These are phyloP conservation scores for Fusarium penzigii DNA, from an alignment of 2,329 filamentous ascomycete genomes.

Conservation along the genomic window DNA sequence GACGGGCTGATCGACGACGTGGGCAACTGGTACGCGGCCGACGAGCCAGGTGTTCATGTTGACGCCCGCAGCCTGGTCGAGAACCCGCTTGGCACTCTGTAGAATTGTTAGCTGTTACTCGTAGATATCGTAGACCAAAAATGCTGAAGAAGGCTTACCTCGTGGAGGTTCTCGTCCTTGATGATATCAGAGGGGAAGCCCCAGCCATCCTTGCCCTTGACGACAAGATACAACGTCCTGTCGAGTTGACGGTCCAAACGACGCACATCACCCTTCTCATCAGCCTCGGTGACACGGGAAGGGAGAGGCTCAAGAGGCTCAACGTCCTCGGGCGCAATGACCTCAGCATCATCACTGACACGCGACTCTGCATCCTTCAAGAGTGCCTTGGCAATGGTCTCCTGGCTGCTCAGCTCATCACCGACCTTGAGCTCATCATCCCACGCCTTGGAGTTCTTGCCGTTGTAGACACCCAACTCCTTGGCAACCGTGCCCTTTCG, in stretches of 20 bases:
- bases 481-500: constrained; percentile 73
- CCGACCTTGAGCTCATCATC: constrained; percentile 87
- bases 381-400: constrained; percentile 66
- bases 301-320: constrained; percentile 70
- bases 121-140: not conserved
- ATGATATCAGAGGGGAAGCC: constrained; percentile 77
- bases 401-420: constrained; percentile 64
- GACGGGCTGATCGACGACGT: constrained; percentile 62
- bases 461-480: constrained; percentile 84
- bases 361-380: constrained; percentile 73
- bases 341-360: constrained; percentile 61
- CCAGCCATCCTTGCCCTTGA: constrained; percentile 77
- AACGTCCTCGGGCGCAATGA: constrained; percentile 58
- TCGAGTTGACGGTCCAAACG: constrained; percentile 80
- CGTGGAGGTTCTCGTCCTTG: constrained; percentile 74
- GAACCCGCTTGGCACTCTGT: constrained; percentile 78
- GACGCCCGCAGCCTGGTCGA: constrained; percentile 75
- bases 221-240: constrained; percentile 83
- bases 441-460: constrained; percentile 71
- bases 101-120: no score
- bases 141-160: constrained; percentile 58
- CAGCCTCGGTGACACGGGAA: constrained; percentile 74
- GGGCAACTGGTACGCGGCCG: constrained; percentile 84
- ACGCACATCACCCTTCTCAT: constrained; percentile 70
- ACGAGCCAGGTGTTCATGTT: constrained; percentile 99